Percentiles rank a stretch among this genome's conserved stretches.
Evolutionary conservation across 352 stramenopile genomes (phyloP).

Genomic region (Phytophthora multivora): DNA sequence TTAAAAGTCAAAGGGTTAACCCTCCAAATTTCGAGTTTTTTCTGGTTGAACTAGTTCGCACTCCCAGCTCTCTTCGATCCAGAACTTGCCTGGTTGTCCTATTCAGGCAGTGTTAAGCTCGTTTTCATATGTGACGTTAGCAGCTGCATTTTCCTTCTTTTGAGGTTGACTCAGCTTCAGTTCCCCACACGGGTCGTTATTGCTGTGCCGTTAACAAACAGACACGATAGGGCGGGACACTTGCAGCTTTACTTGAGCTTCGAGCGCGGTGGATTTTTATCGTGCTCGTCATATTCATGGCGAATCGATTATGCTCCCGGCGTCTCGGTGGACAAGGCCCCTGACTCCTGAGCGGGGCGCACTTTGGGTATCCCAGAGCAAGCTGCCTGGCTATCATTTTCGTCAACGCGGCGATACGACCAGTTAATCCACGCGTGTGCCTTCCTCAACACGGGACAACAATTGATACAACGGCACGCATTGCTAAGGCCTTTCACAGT

Average conservation of each 20-base stretch:
- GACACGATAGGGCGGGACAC: neutral
- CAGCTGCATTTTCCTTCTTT: neutral
- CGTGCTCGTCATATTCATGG: constrained; percentile 6
- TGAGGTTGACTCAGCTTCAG: neutral
- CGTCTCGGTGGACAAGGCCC: constrained; percentile 21
- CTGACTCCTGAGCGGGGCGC: constrained; percentile 23
- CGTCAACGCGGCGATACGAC: neutral
- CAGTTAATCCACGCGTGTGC: neutral
- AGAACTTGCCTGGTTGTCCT: too few species aligned
- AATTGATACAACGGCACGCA: neutral
- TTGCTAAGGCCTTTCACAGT: neutral
- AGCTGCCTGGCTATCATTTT: constrained; percentile 5
- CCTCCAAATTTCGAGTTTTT: too few species aligned
- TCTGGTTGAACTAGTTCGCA: too few species aligned
- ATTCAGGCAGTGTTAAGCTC: too few species aligned
- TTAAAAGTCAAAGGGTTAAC: too few species aligned
- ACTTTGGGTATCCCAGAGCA: neutral
- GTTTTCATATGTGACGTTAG: too few species aligned
- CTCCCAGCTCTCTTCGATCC: too few species aligned
- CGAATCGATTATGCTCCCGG: constrained; percentile 13
- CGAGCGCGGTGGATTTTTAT: constrained; percentile 7
- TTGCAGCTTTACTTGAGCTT: neutral
- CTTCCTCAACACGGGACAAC: neutral
- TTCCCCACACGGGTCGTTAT: neutral
- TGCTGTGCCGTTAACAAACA: constrained; percentile 5